A percentile compares a stretch with the other conserved stretches of the same genome.
These are phyloP conservation scores for Euptelea pleiosperma DNA, from an alignment of 164 flowering plant genomes.

Conservation along the genomic window DNA sequence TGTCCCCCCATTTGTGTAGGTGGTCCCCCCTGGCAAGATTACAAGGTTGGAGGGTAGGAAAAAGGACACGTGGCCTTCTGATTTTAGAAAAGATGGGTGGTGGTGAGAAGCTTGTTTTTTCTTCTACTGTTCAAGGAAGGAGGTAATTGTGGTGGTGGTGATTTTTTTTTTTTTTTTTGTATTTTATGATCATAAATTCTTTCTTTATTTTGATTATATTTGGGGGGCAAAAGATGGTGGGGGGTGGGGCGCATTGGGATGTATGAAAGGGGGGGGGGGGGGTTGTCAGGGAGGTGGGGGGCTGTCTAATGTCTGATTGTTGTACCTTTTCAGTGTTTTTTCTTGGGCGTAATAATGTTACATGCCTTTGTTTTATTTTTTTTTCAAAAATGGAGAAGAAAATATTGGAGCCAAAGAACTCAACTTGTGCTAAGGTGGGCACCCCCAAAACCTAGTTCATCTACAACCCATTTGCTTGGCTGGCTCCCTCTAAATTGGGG, in stretches of 20 bases:
- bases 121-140: background rate
- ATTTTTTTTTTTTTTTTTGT: background rate
- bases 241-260: background rate
- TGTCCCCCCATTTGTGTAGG: slow-evolving; percentile 8
- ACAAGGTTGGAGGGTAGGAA: background rate
- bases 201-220: too few species aligned
- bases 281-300: too few species aligned
- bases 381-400: background rate
- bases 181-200: background rate
- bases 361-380: slow-evolving; percentile 1
- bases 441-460: too few species aligned
- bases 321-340: slow-evolving; percentile 5
- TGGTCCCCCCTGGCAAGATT: slow-evolving; percentile 3
- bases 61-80: slow-evolving; percentile 14
- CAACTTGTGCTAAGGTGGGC: too few species aligned
- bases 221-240: slow-evolving; percentile 3
- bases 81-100: too few species aligned
- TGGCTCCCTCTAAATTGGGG: too few species aligned
- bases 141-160: too few species aligned
- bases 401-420: too few species aligned
- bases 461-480: too few species aligned
- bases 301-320: slow-evolving; percentile 6
- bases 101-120: slow-evolving; percentile 3
- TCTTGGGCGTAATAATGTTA: slow-evolving; percentile 8
- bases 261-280: background rate